A percentile compares a stretch with the other conserved stretches of the same genome.
phyloP scores from a whole-genome alignment of 108 stramenopile species.

The Conticribra weissflogii region DNA sequence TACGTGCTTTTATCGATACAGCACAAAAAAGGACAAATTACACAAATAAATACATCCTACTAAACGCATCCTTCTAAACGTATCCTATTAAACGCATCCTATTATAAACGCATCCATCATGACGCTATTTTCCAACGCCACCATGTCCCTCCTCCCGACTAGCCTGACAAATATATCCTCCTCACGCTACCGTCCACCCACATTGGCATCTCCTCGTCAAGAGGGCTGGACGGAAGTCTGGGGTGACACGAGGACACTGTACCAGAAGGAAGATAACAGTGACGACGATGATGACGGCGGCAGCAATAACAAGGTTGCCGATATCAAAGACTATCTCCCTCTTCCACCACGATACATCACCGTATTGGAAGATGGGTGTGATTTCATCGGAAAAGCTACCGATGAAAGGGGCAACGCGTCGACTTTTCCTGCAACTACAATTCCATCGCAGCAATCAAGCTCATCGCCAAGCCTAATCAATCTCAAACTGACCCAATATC shows the following conservation, averaged over 20 bases:
- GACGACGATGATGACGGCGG: conserved; percentile 7
- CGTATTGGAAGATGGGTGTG: conserved; percentile 32
- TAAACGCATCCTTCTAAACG: too few species aligned
- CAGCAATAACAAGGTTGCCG: not conserved
- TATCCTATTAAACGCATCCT: too few species aligned
- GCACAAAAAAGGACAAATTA: too few species aligned
- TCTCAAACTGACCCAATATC: conserved; percentile 61
- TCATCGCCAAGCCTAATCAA: too few species aligned
- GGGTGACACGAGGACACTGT: conserved; percentile 40
- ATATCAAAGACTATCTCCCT: not conserved
- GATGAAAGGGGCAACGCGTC: conserved; percentile 18
- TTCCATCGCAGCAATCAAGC: not conserved
- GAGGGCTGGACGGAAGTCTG: conserved; percentile 84
- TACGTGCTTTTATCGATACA: too few species aligned
- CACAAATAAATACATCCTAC: too few species aligned
- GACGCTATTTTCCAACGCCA: not conserved
- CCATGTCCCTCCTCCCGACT: conserved; percentile 17
- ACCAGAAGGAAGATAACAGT: not conserved
- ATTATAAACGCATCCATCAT: not conserved
- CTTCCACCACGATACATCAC: conserved; percentile 16
- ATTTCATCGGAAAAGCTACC: conserved; percentile 7
- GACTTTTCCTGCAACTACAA: not conserved
- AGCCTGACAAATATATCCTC: conserved; percentile 42
- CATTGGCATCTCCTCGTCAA: conserved; percentile 15
- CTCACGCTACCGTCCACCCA: conserved; percentile 31